These are phyloP conservation scores for Oenanthe javanica DNA, from an alignment of 140 eudicot genomes.

Conservation along the genomic window DNA sequence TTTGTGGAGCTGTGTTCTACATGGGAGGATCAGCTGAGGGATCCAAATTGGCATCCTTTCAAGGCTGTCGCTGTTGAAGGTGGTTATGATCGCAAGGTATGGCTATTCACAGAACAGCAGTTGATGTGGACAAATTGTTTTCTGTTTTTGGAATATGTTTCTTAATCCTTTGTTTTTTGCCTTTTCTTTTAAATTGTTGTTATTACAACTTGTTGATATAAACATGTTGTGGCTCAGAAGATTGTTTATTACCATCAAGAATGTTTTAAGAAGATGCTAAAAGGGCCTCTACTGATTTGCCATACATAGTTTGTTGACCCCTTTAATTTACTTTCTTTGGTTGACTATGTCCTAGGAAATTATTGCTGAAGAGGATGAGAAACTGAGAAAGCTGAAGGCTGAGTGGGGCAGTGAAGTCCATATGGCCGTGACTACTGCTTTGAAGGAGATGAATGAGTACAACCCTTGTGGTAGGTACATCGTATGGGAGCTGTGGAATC, in stretches of 20 bases:
- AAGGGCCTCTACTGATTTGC: not conserved
- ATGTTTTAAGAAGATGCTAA: not conserved
- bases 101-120: not conserved
- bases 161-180: not conserved
- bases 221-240: not conserved
- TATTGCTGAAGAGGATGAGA: constrained; percentile 38
- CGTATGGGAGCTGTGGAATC: constrained; percentile 36
- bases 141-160: not conserved
- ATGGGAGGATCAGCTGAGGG: constrained; percentile 53
- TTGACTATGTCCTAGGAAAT: constrained; percentile 20
- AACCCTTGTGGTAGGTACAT: constrained; percentile 54
- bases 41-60: constrained; percentile 90
- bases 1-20: constrained; percentile 34
- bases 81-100: constrained; percentile 37
- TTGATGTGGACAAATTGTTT: not conserved
- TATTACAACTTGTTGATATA: not conserved
- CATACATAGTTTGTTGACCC: not conserved
- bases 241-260: not conserved
- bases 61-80: constrained; percentile 31
- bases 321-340: not conserved
- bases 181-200: not conserved
- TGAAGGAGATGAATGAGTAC: constrained; percentile 35
- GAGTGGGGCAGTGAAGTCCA: constrained; percentile 22
- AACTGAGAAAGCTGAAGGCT: constrained; percentile 20
- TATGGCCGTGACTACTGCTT: constrained; percentile 28